Percentiles rank a stretch among this genome's conserved stretches.
Conservation (phyloP, 345 rosid genomes). For the Lenwebbia sp. region DNA sequence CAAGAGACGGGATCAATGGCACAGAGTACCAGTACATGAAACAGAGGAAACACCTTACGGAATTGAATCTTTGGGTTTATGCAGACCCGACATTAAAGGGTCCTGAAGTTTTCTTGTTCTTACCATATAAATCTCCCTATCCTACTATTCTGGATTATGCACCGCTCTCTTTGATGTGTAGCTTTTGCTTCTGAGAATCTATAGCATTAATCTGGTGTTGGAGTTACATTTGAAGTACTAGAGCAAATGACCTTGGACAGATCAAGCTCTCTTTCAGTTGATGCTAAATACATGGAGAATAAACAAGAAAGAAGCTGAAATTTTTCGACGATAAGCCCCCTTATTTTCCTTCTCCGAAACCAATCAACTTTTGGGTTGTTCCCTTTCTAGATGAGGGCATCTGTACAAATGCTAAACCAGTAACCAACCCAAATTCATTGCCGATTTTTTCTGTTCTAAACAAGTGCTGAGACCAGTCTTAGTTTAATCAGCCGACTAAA, state of each 20-base stretch:
- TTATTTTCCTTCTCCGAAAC: not conserved
- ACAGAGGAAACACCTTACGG: not conserved
- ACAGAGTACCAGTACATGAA: not conserved
- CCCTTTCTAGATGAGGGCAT: not conserved
- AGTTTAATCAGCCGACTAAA: not conserved
- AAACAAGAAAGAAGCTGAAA: not conserved
- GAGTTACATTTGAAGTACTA: not conserved
- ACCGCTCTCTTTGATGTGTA: not conserved
- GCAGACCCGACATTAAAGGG: slow-evolving; percentile 27
- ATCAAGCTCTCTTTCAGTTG: not conserved
- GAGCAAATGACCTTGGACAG: not conserved
- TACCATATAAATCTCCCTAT: slow-evolving; percentile 7
- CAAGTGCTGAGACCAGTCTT: not conserved
- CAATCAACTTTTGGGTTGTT: not conserved
- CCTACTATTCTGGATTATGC: not conserved
- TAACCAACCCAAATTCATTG: not conserved
- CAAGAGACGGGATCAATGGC: not conserved
- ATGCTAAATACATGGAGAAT: not conserved
- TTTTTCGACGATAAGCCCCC: not conserved
- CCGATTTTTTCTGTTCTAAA: not conserved
- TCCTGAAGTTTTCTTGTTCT: slow-evolving; percentile 24
- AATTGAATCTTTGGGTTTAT: slow-evolving; percentile 22
- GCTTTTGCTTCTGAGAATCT: not conserved
- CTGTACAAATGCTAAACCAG: not conserved
- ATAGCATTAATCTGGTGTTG: not conserved